Evolutionary conservation across 2,329 filamentous ascomycete genomes (phyloP), one percentile per base, ranked within the genome.

Genomic region (Colletotrichum plurivorum): DNA sequence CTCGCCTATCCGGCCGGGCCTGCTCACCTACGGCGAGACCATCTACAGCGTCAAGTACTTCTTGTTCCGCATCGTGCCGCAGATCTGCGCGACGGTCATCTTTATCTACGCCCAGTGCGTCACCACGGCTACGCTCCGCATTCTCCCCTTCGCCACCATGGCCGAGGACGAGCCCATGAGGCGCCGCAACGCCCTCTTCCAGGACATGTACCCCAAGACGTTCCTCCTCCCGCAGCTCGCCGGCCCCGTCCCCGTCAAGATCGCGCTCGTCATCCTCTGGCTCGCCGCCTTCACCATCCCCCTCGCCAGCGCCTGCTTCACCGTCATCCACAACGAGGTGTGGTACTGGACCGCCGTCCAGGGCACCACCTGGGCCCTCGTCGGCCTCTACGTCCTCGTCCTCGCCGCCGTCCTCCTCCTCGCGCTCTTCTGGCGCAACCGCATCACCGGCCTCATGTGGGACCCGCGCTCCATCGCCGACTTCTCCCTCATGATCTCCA

Each of bases 341-440:
- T 97, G 94, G 93, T 87, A 86, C 62, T 98, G 95, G 95, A 88
- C 93, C 6, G 87, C 93, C 0, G 92, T 94, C 1, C 90, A 94
- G 73, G 90, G 90, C 15, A 86, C 96, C 22, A 90, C 92, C 27
- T 98, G 94, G 94, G 88, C 90, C 0, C 83, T 94, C 27, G 88
- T 96, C 36, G 90, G 83, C 0, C 79, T 97, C 1, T 98, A 97
- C 80, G 79, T 91, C 41, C 78, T 94, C 4, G 81, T 95, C 54
- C 75, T 92, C 2, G 73, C 88, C 7, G 89, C 91, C 1, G 75
- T 90, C 2, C 63, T 88, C 12, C 79, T 89, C 1, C 77, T 95
- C 10, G 81, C 91, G 71, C 71, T 89, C n/a, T 92, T 89, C 71
- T 93, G 95, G 81, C 82, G 87, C 62, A 80, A 84, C 22, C 85